These are phyloP conservation scores for Cladosporium sp. DNA, from an alignment of 2,329 filamentous ascomycete species.

Conservation along the genomic window DNA sequence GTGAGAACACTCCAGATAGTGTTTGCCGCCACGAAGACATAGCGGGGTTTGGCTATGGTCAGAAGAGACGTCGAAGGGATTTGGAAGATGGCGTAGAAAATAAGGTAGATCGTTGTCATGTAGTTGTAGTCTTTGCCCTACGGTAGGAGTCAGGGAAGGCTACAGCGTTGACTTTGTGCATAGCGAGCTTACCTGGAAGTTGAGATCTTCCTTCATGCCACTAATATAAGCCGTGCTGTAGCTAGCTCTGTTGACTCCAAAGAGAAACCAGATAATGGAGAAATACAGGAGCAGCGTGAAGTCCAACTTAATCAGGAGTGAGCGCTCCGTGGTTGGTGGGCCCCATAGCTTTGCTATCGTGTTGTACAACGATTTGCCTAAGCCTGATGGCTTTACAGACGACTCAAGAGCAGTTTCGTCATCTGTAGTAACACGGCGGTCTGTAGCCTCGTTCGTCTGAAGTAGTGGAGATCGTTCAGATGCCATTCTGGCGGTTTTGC, in stretches of 20 bases:
- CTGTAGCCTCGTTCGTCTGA: not conserved
- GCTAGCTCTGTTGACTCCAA: conserved; percentile 49
- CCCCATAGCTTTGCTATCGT: not conserved
- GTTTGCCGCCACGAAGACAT: conserved; percentile 49
- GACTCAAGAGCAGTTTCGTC: not conserved
- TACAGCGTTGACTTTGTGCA: not conserved
- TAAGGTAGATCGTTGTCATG: conserved; percentile 27
- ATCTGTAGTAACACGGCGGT: not conserved
- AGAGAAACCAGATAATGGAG: conserved; percentile 52
- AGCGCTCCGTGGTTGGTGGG: not conserved
- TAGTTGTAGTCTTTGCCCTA: not conserved
- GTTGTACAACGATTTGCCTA: not conserved
- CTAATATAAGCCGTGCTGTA: conserved; percentile 55
- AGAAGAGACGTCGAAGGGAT: conserved; percentile 49
- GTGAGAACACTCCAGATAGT: conserved; percentile 49
- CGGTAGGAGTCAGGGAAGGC: not conserved
- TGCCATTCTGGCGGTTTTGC: not conserved
- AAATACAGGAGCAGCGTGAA: conserved; percentile 40
- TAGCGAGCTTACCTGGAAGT: conserved; percentile 42
- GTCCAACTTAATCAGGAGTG: not conserved
- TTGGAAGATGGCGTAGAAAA: conserved; percentile 49
- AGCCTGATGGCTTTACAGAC: not conserved
- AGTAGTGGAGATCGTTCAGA: not conserved
- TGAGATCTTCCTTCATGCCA: conserved; percentile 56
- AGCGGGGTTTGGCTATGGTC: conserved; percentile 43